Evolutionary conservation across 768 basidiomycete species (phyloP).

Genomic region (Pleurotus eryngii): DNA sequence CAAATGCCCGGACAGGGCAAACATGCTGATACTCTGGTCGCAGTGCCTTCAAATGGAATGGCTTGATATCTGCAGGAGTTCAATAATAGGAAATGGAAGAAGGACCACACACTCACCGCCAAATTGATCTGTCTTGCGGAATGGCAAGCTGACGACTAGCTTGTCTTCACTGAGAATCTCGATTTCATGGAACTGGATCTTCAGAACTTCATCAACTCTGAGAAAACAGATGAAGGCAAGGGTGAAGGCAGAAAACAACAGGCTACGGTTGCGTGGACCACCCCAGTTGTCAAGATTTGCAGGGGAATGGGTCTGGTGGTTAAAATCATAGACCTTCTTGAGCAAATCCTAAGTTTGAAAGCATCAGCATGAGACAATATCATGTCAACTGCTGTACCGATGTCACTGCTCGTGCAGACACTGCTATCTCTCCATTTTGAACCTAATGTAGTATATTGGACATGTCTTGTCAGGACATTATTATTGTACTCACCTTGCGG

Average conservation of each 20-base stretch:
- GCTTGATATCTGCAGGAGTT: no score
- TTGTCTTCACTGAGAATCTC: neutral
- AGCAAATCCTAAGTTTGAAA: neutral
- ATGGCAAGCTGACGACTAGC: conserved; percentile 20
- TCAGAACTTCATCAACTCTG: conserved; percentile 30
- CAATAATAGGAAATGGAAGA: neutral
- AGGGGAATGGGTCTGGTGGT: neutral
- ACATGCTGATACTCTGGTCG: no score
- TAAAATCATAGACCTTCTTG: neutral
- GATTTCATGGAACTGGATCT: conserved; percentile 26
- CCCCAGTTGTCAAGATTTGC: conserved; percentile 22
- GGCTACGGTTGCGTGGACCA: conserved; percentile 20
- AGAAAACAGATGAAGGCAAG: conserved; percentile 31
- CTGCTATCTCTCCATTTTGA: neutral
- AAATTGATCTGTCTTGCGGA: conserved; percentile 25
- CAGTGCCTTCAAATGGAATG: no score
- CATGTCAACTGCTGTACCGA: neutral
- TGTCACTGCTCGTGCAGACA: neutral
- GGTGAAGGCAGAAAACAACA: conserved; percentile 28
- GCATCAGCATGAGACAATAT: neutral
- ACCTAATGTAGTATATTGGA: neutral
- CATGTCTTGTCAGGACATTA: neutral
- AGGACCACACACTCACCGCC: conserved; percentile 16
- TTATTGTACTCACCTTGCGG: conserved; percentile 18
- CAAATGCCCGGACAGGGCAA: no score